A percentile compares a stretch with the other conserved stretches of the same genome.
These are phyloP conservation scores for Puccinellia tenuiflora DNA, from an alignment of 176 grass and related monocot species.

Conservation along the genomic window DNA sequence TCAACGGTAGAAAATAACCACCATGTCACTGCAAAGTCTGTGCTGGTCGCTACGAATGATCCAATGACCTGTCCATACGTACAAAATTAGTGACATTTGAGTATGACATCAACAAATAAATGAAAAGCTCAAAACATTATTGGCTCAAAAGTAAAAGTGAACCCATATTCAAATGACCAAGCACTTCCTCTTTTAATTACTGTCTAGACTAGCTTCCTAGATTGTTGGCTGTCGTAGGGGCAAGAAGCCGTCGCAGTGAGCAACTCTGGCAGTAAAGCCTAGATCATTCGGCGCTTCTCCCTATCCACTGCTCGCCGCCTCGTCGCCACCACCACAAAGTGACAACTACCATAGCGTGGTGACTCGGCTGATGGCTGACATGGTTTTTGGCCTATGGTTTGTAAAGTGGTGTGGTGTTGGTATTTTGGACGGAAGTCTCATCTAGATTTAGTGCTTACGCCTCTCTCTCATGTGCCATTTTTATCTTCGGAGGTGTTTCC, in stretches of 20 bases:
- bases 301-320: too few species aligned
- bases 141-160: neutral
- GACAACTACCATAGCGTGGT: too few species aligned
- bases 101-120: neutral
- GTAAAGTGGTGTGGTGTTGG: too few species aligned
- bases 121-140: neutral
- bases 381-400: too few species aligned
- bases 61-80: neutral
- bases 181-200: neutral
- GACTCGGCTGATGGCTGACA: too few species aligned
- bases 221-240: neutral
- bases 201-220: neutral
- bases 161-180: neutral
- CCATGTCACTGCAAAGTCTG: neutral
- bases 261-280: neutral
- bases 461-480: too few species aligned
- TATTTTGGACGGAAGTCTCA: too few species aligned
- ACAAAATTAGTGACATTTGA: neutral
- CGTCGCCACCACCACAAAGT: too few species aligned
- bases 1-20: conserved; percentile 1
- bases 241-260: too few species aligned
- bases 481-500: too few species aligned
- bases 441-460: too few species aligned
- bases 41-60: neutral
- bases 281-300: neutral